These are phyloP conservation scores for Jatropha podagrica DNA, from an alignment of 441 rosid genomes.

Conservation along the genomic window DNA sequence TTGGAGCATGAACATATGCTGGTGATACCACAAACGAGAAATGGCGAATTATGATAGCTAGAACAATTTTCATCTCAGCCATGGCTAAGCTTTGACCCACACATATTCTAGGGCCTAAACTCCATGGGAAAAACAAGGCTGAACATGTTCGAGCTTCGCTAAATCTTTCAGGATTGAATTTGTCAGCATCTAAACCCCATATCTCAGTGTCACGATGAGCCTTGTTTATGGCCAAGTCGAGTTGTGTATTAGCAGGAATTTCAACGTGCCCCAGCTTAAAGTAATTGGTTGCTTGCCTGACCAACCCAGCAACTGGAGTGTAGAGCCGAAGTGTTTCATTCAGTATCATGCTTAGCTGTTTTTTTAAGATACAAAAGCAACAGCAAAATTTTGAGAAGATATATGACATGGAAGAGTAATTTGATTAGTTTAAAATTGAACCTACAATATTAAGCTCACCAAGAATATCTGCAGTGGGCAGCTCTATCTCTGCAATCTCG, in stretches of 20 bases:
- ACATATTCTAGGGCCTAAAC: conserved; percentile 66
- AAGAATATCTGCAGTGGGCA: conserved; percentile 42
- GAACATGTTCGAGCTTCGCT: conserved; percentile 47
- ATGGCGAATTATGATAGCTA: conserved; percentile 46
- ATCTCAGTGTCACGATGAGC: conserved; percentile 50
- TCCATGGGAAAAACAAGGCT: conserved; percentile 57
- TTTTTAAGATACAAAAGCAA: background rate
- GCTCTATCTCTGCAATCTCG: conserved; percentile 27
- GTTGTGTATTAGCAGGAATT: conserved; percentile 58
- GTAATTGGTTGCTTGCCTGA: conserved; percentile 40
- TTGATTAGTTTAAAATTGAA: background rate
- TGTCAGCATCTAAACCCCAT: conserved; percentile 72
- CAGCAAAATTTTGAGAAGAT: background rate
- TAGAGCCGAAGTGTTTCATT: conserved; percentile 78
- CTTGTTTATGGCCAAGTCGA: conserved; percentile 30
- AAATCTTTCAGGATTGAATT: conserved; percentile 72
- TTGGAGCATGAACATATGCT: conserved; percentile 69
- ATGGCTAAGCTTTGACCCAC: conserved; percentile 66
- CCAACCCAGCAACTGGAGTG: conserved; percentile 44
- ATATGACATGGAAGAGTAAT: background rate
- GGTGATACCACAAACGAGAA: conserved; percentile 54
- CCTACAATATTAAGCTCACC: conserved; percentile 66
- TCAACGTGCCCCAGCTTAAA: conserved; percentile 55
- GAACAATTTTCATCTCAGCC: conserved; percentile 53
- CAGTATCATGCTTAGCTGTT: conserved; percentile 61